Evolutionary conservation across 352 stramenopile species (phyloP).

Genomic region (Blastocystis sp.): DNA sequence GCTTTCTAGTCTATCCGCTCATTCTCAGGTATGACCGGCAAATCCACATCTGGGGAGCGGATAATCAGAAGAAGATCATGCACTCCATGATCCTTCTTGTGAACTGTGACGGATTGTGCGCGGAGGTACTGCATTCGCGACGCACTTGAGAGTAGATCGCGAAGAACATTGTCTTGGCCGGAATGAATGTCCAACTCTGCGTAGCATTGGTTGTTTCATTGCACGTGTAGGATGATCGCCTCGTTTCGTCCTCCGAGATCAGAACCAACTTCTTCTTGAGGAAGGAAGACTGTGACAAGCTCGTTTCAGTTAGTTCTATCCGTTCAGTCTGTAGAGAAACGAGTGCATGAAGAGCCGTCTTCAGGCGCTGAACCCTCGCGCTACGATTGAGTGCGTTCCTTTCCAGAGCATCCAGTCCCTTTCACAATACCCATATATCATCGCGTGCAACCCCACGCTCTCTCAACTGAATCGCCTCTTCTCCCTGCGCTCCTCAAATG

Average conservation of each 20-base stretch:
- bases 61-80: constrained; percentile 62
- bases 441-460: not conserved
- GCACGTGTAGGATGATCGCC: constrained; percentile 25
- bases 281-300: constrained; percentile 26
- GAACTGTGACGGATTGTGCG: constrained; percentile 7
- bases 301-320: not conserved
- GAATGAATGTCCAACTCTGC: constrained; percentile 56
- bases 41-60: constrained; percentile 64
- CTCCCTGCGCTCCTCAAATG: not conserved
- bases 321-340: not conserved
- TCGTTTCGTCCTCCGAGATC: not conserved
- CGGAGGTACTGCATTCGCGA: constrained; percentile 3
- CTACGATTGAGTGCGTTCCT: not conserved
- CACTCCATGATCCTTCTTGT: constrained; percentile 44
- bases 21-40: constrained; percentile 50
- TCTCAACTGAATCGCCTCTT: not conserved
- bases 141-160: constrained; percentile 10
- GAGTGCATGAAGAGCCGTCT: constrained; percentile 15
- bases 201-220: not conserved
- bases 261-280: constrained; percentile 40
- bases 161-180: constrained; percentile 58
- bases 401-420: not conserved
- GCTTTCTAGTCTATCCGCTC: too few relatives aligned
- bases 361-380: constrained; percentile 50
- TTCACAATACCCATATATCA: not conserved